Base-by-base conservation (phyloP, 78 protist species). In the Chrysochromulina tobinii region DNA sequence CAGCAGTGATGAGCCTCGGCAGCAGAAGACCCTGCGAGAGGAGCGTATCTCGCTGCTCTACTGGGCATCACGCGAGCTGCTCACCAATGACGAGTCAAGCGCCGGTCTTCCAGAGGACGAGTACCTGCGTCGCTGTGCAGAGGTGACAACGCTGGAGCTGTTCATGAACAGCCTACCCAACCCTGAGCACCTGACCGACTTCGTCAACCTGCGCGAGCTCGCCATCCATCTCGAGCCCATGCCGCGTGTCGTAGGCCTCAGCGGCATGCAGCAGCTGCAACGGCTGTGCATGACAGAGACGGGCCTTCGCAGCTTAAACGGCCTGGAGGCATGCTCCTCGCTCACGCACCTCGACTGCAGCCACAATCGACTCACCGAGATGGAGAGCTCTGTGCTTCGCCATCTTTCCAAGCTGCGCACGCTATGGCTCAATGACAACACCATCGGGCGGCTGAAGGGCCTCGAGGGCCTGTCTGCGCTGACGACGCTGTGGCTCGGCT, bases 381-480 rank as follows among this genome's bases (percentile, higher is more conserved):
- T 68, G 15, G 88, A 55, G 6, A 72, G 87, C 14, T 58, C 90
- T n/a, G 89, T 90, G 5, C 81, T 95, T 38, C 73, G 50, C 0
- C 50, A 2, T 17, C 59, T n/a, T 12, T 38, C 3, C 7, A 11
- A 72, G 20, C 89, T 95, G 23, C 89, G 85, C 27, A 0, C 27
- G 15, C 73, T 93, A 20, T 95, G 94, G 94, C n/a, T 93, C 4
- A 87, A 86, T 67, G 95, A 93, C 79, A 93, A 85, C 58, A 54
- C 61, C 61, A 91, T 93, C 48, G 1, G 53, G n/a, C 50, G 57
- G 50, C 91, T 93, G n/a, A n/a, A 93, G 90, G 94, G 95, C 21
- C 89, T 93, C 7, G 55, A 68, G 48, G 12, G 61, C 21, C 75
- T 89, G 38, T 0, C 12, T 9, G 9, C 17, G 15, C 93, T 93